These are phyloP conservation scores for Starmerella powellii DNA, from an alignment of 805 yeast species.

Conservation along the genomic window DNA sequence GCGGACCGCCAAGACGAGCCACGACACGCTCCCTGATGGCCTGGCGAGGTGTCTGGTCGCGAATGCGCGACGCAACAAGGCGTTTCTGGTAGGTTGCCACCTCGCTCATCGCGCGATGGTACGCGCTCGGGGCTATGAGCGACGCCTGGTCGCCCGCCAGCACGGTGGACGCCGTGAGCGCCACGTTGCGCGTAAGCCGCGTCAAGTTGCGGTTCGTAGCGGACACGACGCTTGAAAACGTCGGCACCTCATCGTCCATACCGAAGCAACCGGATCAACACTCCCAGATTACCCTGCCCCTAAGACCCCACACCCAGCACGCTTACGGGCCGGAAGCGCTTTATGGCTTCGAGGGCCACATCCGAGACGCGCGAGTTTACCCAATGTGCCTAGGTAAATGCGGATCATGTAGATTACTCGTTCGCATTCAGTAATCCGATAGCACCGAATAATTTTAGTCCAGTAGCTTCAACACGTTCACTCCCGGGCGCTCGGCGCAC, in stretches of 20 bases:
- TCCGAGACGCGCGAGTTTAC: too few species aligned
- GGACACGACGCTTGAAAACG: conserved; percentile 30
- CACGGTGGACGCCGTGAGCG: conserved; percentile 30
- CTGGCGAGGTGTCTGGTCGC: conserved; percentile 15
- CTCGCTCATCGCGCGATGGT: conserved; percentile 18
- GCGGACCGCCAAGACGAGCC: conserved; percentile 29
- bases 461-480: too few species aligned
- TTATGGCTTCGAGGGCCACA: too few species aligned
- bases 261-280: neutral
- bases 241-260: conserved; percentile 19
- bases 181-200: conserved; percentile 31
- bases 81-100: conserved; percentile 14
- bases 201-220: conserved; percentile 31
- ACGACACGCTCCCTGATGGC: conserved; percentile 8
- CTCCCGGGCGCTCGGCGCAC: too few species aligned
- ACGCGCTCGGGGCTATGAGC: conserved; percentile 9
- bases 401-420: too few species aligned
- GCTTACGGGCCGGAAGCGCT: too few species aligned
- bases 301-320: too few species aligned
- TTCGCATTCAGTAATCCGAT: too few species aligned
- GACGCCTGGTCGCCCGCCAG: conserved; percentile 17
- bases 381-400: too few species aligned
- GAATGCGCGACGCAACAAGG: conserved; percentile 13
- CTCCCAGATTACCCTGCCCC: too few species aligned
- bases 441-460: too few species aligned